A percentile compares a stretch with the other conserved stretches of the same genome.
phyloP scores from a whole-genome alignment of 2,329 filamentous ascomycete species.

The Fusarium sp. region DNA sequence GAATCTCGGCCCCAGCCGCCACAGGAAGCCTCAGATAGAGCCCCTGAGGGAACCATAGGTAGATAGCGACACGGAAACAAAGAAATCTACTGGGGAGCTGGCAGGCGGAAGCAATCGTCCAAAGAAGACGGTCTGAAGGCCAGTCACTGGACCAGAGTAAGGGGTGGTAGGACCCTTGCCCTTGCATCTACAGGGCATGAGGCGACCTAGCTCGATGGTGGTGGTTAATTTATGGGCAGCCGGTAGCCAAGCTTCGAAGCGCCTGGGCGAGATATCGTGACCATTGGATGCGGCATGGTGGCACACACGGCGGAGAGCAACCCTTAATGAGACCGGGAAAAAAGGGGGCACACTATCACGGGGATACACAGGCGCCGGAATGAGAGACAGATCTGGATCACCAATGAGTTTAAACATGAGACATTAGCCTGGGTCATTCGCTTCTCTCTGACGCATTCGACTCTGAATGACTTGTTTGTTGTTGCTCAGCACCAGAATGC shows the following conservation, averaged over 20 bases:
- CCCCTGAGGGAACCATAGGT: not conserved
- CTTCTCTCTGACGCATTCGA: not conserved
- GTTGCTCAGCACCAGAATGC: not conserved
- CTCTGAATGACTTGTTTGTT: not conserved
- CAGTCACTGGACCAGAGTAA: not conserved
- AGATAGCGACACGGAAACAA: not conserved
- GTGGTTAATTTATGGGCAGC: conserved; percentile 2
- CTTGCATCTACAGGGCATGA: not conserved
- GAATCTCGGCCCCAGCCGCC: conserved; percentile 6
- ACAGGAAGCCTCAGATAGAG: not conserved
- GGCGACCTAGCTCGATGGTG: not conserved
- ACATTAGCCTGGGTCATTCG: not conserved
- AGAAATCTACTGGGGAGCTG: not conserved
- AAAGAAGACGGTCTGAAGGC: not conserved
- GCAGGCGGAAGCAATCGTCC: not conserved
- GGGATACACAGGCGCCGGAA: not conserved
- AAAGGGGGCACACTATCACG: not conserved
- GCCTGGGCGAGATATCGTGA: not conserved
- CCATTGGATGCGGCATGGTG: not conserved
- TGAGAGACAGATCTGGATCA: not conserved
- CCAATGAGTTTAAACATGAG: not conserved
- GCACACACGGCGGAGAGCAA: not conserved
- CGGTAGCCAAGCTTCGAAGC: not conserved
- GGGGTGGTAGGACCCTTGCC: not conserved
- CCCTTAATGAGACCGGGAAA: not conserved